These are phyloP conservation scores for Cryphonectria japonica DNA, from an alignment of 2,329 filamentous ascomycete species.

Conservation along the genomic window DNA sequence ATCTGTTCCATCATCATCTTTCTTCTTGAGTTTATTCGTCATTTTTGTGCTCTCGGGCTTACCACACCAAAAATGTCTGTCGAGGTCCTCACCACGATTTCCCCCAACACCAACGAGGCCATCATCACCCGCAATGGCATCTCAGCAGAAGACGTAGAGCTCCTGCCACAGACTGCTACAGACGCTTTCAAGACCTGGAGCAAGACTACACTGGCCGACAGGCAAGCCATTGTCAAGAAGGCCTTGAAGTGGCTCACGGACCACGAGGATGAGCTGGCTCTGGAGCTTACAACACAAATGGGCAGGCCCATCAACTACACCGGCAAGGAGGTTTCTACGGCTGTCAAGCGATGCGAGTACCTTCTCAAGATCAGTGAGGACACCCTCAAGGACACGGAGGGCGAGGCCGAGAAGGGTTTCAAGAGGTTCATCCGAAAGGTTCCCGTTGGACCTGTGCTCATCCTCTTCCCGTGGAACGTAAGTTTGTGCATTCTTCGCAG, in stretches of 20 bases:
- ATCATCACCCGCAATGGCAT: conserved; percentile 79
- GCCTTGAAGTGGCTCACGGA: conserved; percentile 72
- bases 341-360: conserved; percentile 83
- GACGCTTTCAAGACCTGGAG: conserved; percentile 78
- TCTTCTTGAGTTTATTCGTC: background rate
- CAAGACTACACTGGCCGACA: conserved; percentile 72
- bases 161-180: conserved; percentile 72
- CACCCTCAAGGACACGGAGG: conserved; percentile 76
- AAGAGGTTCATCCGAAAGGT: conserved; percentile 88
- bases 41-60: background rate
- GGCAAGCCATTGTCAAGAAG: conserved; percentile 80
- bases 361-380: conserved; percentile 82
- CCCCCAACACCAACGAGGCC: conserved; percentile 83
- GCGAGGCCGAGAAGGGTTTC: conserved; percentile 85
- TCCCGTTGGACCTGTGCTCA: conserved; percentile 82
- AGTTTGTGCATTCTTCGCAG: conserved; percentile 40
- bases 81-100: conserved; percentile 77
- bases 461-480: conserved; percentile 97
- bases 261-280: conserved; percentile 78
- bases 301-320: conserved; percentile 89
- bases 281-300: conserved; percentile 93
- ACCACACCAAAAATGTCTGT: conserved; percentile 57
- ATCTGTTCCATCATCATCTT: background rate
- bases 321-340: conserved; percentile 80
- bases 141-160: conserved; percentile 69